Base-by-base conservation (phyloP, 306 rosid genomes). In the Prunus salicina region DNA sequence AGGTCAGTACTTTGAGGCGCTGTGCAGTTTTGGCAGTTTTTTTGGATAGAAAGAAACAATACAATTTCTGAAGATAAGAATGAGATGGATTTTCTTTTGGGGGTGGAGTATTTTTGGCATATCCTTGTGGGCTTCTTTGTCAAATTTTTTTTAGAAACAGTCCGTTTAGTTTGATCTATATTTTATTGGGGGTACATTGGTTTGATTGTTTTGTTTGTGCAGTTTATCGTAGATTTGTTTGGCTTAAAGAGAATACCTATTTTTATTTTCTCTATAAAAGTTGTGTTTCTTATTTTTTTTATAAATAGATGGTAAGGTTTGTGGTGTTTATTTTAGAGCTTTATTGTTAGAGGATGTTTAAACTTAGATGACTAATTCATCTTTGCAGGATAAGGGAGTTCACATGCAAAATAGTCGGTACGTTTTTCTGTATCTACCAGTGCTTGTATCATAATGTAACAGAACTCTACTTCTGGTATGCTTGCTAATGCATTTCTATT, bases 381-480 rank as follows among this genome's bases (percentile, higher is more conserved):
- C 75, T 84, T 75, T 67, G 82, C 90, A 92, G 99, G 98, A 91
- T 70, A 92, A 87, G 80, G 93, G 88, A 67, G 87, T 82, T 28
- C 83, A 70, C 72, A 15, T 65, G 51, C 97, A 87, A 84, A 91
- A 88, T 85, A 88, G 84, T 88, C 86, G 99, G 99, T 96, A 92
- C 71, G 81, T 72, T 60, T 38, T 82, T 73, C 57, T 73, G n/a
- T 27, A 24, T 76, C 78, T 18, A 76, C 69, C 78, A 18, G 58
- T 69, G 51, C 53, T 75, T 79, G 71, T 78, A 51, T 62, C 56
- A 71, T 38, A 25, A 14, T 55, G 3, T 58, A 34, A 22, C 18
- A 67, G 47, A 20, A 53, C 67, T 77, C 60, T 74, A 62, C 58
- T 50, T 82, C 65, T 41, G 64, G 75, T 79, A 57, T 74, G 69